These are phyloP conservation scores for Alternaria burnsii DNA, from an alignment of 2,329 filamentous ascomycete genomes.

Conservation along the genomic window DNA sequence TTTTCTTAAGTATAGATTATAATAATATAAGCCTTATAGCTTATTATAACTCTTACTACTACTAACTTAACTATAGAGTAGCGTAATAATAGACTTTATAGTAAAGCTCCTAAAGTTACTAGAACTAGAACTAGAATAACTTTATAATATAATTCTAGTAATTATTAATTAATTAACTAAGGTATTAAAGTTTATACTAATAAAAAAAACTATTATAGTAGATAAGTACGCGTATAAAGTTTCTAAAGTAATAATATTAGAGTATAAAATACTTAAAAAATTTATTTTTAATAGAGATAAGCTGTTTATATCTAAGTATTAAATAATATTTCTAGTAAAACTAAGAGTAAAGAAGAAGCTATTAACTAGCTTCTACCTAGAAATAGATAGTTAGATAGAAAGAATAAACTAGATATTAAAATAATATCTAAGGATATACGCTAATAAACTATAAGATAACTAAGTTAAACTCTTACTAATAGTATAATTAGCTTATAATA, in stretches of 20 bases:
- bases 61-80: neutral
- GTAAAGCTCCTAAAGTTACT: neutral
- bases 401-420: too few relatives aligned
- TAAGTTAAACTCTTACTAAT: too few relatives aligned
- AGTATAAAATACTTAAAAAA: neutral
- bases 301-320: too few relatives aligned
- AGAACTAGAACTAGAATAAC: neutral
- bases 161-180: neutral
- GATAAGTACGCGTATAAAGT: neutral
- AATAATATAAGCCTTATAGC: neutral
- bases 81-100: too few relatives aligned
- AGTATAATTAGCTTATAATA: too few relatives aligned
- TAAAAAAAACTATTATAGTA: neutral
- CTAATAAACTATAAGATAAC: too few relatives aligned
- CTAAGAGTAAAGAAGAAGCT: too few relatives aligned
- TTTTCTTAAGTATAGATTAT: too few relatives aligned
- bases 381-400: too few relatives aligned
- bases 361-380: too few relatives aligned
- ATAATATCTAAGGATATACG: too few relatives aligned
- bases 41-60: conserved; percentile 2
- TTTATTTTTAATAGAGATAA: neutral
- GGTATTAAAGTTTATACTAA: neutral
- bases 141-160: neutral
- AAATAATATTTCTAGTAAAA: too few relatives aligned
- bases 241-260: neutral